Percentiles rank a stretch among this genome's conserved stretches.
Conservation (phyloP, 441 rosid genomes). For the Viola pubescens region DNA sequence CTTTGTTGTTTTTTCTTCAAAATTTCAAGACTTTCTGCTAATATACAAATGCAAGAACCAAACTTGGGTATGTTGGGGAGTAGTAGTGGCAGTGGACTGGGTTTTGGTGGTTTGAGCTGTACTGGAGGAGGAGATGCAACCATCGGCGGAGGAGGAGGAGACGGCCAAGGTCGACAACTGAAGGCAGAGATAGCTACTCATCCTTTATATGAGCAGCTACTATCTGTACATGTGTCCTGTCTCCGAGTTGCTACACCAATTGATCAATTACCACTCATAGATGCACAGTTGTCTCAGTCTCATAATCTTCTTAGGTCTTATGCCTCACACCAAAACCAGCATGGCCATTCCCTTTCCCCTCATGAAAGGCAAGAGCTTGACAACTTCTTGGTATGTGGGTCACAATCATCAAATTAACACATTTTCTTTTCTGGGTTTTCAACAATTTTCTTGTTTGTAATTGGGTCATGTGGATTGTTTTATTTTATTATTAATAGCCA, state of each 20-base stretch:
- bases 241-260: slow-evolving; percentile 91
- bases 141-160: slow-evolving; percentile 26
- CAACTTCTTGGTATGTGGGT: slow-evolving; percentile 60
- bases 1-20: not conserved
- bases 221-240: slow-evolving; percentile 83
- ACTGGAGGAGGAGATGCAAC: slow-evolving; percentile 16
- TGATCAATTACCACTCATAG: slow-evolving; percentile 86
- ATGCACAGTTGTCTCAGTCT: slow-evolving; percentile 80
- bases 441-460: not conserved
- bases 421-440: not conserved
- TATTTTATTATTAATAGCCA: not conserved
- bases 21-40: not conserved
- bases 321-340: slow-evolving; percentile 41
- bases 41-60: slow-evolving; percentile 54
- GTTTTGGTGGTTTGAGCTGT: slow-evolving; percentile 1
- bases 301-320: slow-evolving; percentile 77
- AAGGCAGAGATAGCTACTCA: slow-evolving; percentile 82
- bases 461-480: not conserved
- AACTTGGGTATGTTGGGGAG: slow-evolving; percentile 64
- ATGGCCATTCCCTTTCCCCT: slow-evolving; percentile 36
- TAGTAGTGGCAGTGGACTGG: slow-evolving; percentile 30
- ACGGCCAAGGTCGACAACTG: slow-evolving; percentile 47
- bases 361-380: slow-evolving; percentile 87
- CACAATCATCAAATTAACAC: not conserved
- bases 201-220: slow-evolving; percentile 74